A percentile compares a stretch with the other conserved stretches of the same genome.
Conservation (phyloP, 2,329 filamentous ascomycete genomes). For the Penicillium sp. region DNA sequence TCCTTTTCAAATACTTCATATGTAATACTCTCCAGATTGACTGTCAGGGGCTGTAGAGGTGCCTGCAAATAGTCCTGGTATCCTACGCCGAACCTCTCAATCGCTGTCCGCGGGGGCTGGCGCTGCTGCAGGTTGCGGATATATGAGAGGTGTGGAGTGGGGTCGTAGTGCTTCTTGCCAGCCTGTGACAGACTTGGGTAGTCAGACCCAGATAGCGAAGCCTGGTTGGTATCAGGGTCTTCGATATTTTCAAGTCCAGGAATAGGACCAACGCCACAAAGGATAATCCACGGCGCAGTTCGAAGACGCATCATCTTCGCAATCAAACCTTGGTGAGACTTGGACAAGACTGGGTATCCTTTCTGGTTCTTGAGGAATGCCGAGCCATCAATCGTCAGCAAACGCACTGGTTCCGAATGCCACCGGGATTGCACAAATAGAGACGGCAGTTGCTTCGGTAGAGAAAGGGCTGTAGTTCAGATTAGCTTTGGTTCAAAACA, state of each 20-base stretch:
- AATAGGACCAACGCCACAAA: slow-evolving; percentile 58
- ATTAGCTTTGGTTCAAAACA: slow-evolving; percentile 13
- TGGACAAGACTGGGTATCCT: slow-evolving; percentile 58
- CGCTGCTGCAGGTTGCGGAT: slow-evolving; percentile 79
- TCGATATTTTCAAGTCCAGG: slow-evolving; percentile 43
- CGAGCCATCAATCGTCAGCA: slow-evolving; percentile 53
- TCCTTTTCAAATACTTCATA: slow-evolving; percentile 99
- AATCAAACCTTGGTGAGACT: slow-evolving; percentile 57
- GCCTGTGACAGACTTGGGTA: slow-evolving; percentile 71
- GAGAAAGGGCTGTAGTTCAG: slow-evolving; percentile 49
- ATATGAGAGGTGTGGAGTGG: slow-evolving; percentile 71
- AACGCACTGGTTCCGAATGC: slow-evolving; percentile 61
- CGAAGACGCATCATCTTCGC: slow-evolving; percentile 57
- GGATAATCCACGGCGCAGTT: slow-evolving; percentile 58
- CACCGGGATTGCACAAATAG: slow-evolving; percentile 57
- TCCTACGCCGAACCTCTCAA: slow-evolving; percentile 66
- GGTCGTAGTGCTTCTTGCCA: slow-evolving; percentile 53
- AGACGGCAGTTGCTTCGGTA: slow-evolving; percentile 60
- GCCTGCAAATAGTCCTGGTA: slow-evolving; percentile 96
- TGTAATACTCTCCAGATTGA: slow-evolving; percentile 94
- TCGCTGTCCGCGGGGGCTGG: slow-evolving; percentile 63
- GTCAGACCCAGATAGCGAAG: slow-evolving; percentile 32
- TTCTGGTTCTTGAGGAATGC: slow-evolving; percentile 59
- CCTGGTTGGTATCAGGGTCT: slow-evolving; percentile 17
- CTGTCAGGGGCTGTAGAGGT: slow-evolving; percentile 87